A percentile compares a stretch with the other conserved stretches of the same genome.
phyloP scores from a whole-genome alignment of 78 protist species.

The Dictyostelium brefeldianum region DNA sequence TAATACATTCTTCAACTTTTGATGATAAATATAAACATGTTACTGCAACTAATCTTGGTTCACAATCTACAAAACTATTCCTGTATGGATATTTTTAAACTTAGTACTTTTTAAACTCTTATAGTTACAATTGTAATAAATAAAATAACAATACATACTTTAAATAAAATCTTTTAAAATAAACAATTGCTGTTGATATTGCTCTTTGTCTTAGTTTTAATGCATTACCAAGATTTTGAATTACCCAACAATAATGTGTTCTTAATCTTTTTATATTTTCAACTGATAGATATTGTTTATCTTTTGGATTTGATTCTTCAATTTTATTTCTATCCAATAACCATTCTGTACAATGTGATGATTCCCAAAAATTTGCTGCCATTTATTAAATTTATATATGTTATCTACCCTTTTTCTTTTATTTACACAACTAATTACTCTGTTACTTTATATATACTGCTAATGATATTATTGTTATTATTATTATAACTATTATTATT shows the following conservation, averaged over 20 bases:
- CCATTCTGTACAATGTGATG: conserved; percentile 76
- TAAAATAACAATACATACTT: conserved; percentile 32
- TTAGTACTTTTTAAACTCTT: too few relatives aligned
- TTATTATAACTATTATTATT: too few relatives aligned
- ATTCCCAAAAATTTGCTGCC: conserved; percentile 83
- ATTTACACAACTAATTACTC: too few relatives aligned
- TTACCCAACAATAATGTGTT: conserved; percentile 65
- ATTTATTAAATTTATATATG: not conserved
- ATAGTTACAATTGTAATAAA: too few relatives aligned
- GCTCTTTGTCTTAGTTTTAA: conserved; percentile 78
- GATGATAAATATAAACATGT: conserved; percentile 79
- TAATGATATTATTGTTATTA: too few relatives aligned
- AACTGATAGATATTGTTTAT: conserved; percentile 45
- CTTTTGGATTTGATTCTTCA: conserved; percentile 66
- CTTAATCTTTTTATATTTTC: conserved; percentile 42
- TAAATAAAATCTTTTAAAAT: conserved; percentile 83
- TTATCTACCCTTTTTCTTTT: not conserved
- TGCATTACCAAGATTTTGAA: conserved; percentile 40
- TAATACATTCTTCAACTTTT: conserved; percentile 82
- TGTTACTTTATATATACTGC: too few relatives aligned
- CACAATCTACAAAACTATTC: conserved; percentile 81
- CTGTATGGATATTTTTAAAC: too few relatives aligned
- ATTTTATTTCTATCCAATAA: conserved; percentile 56
- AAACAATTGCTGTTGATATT: conserved; percentile 80
- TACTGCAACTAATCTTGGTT: conserved; percentile 78